Percentiles rank a stretch among this genome's conserved stretches.
These are phyloP conservation scores for Cutaneotrichosporon mucoides DNA, from an alignment of 1,284 basidiomycete genomes.

Conservation along the genomic window DNA sequence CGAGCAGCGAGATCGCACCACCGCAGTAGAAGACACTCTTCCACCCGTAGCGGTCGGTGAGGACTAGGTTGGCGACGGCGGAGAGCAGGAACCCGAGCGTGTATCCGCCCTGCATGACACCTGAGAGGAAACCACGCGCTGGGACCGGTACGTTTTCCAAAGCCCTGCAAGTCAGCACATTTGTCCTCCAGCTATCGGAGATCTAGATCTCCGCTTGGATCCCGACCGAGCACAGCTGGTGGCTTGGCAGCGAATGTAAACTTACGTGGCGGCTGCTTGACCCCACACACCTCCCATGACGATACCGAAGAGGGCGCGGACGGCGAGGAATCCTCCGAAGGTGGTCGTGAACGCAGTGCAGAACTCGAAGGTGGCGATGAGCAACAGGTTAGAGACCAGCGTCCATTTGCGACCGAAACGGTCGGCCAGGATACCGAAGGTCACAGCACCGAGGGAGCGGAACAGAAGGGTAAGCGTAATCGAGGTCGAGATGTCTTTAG, in stretches of 20 bases:
- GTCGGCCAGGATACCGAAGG: constrained; percentile 74
- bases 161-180: constrained; percentile 48
- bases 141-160: constrained; percentile 85
- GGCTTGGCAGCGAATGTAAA: not conserved
- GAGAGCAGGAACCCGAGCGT: constrained; percentile 51
- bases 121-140: constrained; percentile 76
- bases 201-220: not conserved
- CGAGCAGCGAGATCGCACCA: constrained; percentile 64
- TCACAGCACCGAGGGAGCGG: constrained; percentile 77
- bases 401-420: constrained; percentile 93
- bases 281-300: constrained; percentile 69
- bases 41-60: constrained; percentile 47
- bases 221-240: not conserved
- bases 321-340: constrained; percentile 51
- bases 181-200: no score
- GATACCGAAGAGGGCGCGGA: constrained; percentile 69
- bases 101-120: constrained; percentile 75
- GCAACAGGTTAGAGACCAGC: constrained; percentile 68
- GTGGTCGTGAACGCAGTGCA: constrained; percentile 56
- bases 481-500: constrained; percentile 55
- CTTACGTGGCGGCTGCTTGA: constrained; percentile 49
- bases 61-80: constrained; percentile 59
- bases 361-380: constrained; percentile 70
- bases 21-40: constrained; percentile 50
- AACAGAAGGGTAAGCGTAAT: constrained; percentile 93